phyloP scores from a whole-genome alignment of 73 alveolate species.

The Paramecium biaurelia region DNA sequence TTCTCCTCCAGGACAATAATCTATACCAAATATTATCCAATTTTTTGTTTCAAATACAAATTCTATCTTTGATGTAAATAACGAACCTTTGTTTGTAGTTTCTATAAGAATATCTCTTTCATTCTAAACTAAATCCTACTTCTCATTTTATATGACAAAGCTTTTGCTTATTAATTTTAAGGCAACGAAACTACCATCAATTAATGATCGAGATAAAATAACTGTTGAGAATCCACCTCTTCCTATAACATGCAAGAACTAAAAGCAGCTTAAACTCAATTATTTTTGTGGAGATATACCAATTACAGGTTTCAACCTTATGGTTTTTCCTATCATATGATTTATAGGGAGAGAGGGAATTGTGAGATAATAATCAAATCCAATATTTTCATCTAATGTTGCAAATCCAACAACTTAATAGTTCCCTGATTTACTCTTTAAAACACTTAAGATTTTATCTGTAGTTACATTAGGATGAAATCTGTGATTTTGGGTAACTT shows the following conservation, averaged over 20 bases:
- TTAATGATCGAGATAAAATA: conserved; percentile 68
- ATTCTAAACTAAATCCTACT: conserved; percentile 55
- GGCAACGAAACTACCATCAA: conserved; percentile 80
- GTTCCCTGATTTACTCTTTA: not conserved
- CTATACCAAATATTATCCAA: conserved; percentile 72
- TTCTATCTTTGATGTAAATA: conserved; percentile 56
- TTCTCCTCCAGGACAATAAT: conserved; percentile 90
- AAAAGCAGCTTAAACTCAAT: conserved; percentile 67
- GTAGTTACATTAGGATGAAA: not conserved
- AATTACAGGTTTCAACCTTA: not conserved
- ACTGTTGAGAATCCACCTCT: conserved; percentile 87
- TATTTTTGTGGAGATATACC: not conserved
- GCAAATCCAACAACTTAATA: not conserved
- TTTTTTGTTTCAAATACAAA: conserved; percentile 64
- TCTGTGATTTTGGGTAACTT: not conserved
- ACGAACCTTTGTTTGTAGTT: conserved; percentile 50
- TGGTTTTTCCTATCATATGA: not conserved
- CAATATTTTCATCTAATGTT: conserved; percentile 45
- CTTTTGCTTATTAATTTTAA: conserved; percentile 69
- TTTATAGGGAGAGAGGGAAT: conserved; percentile 10
- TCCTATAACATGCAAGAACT: conserved; percentile 76
- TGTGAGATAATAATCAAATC: conserved; percentile 52
- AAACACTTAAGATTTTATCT: not conserved
- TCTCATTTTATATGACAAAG: conserved; percentile 54
- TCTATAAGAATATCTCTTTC: conserved; percentile 56